Evolutionary conservation across 371 early-diverging fungal species (phyloP), one percentile per base, ranked within the genome.

Genomic region (Lichtheimia corymbifera): DNA sequence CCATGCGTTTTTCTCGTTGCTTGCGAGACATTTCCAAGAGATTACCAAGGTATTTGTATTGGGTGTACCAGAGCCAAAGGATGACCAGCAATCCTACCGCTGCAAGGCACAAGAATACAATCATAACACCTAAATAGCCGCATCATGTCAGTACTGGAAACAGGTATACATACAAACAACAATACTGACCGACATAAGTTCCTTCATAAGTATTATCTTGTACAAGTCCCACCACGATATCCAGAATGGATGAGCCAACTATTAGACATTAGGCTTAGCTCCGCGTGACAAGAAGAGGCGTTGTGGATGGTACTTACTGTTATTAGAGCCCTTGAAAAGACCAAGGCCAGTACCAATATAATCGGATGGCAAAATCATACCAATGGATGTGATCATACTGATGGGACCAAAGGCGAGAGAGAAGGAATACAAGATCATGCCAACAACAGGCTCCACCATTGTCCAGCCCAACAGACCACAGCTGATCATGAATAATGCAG

Each of bases 341-440:
- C 84, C 82, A n/a, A 84, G 57, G 54, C 80, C 82, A 49, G 82
- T 84, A 57, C 84, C 84, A 50, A 80, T 79, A 44, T 74, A 73
- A n/a, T 77, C 73, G 7, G 76, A 68, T 7, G 79, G 81, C 15
- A 82, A 54, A 17, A 80, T 52, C 73, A 84, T 73, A 51, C 80
- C 77, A 35, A 84, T 78, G 0, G 81, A 69, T 3, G 84, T 79
- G 30, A 78, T 78, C 76, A 82, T 77, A 2, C 75, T 56, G 64
- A 84, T 77, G 14, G 84, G 84, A 15, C 84, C 84, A 44, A 82
- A 73, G 0, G 82, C 77, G 13, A 84, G 65, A 0, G 79, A 77
- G 27, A 79, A 66, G 18, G 66, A 64, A 50, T 80, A 84, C 50
- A 82, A 73, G 0, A 77, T 62, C 76, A 84, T 77, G 27, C 77